phyloP scores from a whole-genome alignment of 345 rosid species.

The Murraya koenigii region DNA sequence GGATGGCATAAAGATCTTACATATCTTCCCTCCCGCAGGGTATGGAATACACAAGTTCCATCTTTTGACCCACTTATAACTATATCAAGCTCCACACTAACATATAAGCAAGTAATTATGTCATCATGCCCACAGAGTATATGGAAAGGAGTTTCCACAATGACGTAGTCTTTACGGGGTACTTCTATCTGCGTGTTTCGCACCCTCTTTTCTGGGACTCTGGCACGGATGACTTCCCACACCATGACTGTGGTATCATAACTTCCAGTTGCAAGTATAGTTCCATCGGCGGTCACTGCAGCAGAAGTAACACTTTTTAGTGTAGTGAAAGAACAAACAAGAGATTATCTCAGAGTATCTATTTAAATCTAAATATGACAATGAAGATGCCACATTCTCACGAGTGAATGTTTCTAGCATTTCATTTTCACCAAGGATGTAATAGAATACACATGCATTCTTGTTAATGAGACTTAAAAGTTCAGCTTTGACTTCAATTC shows the following conservation, averaged over 20 bases:
- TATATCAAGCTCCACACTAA: conserved; percentile 87
- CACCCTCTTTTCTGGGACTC: conserved; percentile 61
- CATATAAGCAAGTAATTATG: conserved; percentile 79
- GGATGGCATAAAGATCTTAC: conserved; percentile 86
- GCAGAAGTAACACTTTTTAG: conserved; percentile 10
- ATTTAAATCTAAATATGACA: conserved; percentile 12
- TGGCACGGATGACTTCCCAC: conserved; percentile 70
- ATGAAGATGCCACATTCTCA: conserved; percentile 6
- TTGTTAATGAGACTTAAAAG: neutral
- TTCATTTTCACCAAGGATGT: neutral
- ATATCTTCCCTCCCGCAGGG: conserved; percentile 86
- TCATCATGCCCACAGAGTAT: conserved; percentile 96
- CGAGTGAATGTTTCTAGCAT: neutral
- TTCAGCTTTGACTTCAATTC: neutral
- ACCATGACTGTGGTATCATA: conserved; percentile 96
- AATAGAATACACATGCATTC: neutral
- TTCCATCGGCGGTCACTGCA: conserved; percentile 86
- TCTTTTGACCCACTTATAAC: conserved; percentile 98
- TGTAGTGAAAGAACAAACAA: neutral
- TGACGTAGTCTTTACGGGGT: conserved; percentile 63
- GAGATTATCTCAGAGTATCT: neutral
- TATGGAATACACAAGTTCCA: conserved; percentile 91
- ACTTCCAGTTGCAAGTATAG: conserved; percentile 93
- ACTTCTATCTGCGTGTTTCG: conserved; percentile 47
- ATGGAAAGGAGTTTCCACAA: conserved; percentile 89